Evolutionary conservation across 306 rosid species (phyloP), one percentile per base, ranked within the genome.

Genomic region (Pyrus pyrifolia): DNA sequence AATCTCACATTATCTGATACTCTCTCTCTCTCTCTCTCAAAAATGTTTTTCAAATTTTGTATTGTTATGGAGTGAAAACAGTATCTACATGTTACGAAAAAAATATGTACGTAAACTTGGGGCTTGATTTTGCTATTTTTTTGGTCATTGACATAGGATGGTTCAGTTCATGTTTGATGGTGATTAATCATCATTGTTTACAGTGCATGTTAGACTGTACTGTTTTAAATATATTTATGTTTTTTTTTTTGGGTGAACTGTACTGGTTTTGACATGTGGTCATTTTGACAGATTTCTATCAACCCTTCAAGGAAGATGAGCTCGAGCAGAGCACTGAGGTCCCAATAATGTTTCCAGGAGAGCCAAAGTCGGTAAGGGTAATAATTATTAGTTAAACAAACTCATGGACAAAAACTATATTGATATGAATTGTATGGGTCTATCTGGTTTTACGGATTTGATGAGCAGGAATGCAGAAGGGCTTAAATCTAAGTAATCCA

Each of bases 251-350:
- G 11, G 10, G 13, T 18, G 3, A 25, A 19, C n/a, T 18, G 9
- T 66, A 33, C 38, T 27, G 31, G 72, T 35, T 59, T n/a, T 78
- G 17, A 58, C 59, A 14, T 51, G 77, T 55, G 19, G 30, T 70
- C 12, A 72, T 82, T 53, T 62, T 51, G 61, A 55, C 92, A 93
- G 97, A 93, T 87, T 86, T 93, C 80, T 93, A 90, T 75, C 92
- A 88, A 73, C 97, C 93, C 18, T 89, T 93, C 49, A 90, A 87
- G 92, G 92, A 90, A 85, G 97, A 93, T 72, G 96, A 90, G 61
- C 35, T 88, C 77, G 96, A 93, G 80, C 96, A 93, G 63, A 93
- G 96, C 86, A 90, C 96, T 0, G 96, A 87, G 85, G 97, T 93
- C 86, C 93, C 55, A 72, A 90, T 93, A 78, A 85, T 93, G 29